Base-by-base conservation (phyloP, 345 rosid genomes). In the Camelina neglecta region DNA sequence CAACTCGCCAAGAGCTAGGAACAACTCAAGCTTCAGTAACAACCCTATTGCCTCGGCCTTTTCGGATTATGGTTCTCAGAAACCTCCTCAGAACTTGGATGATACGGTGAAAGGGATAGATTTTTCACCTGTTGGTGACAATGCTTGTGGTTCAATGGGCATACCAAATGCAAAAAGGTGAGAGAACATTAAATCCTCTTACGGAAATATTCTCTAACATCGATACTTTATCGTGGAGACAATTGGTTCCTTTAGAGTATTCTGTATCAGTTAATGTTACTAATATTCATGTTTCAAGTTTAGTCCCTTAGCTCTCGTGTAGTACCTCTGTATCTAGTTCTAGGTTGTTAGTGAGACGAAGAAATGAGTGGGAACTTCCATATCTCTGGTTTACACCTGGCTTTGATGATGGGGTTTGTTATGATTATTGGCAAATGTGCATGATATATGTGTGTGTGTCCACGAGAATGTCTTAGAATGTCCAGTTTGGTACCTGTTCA, bases 1-100 rank as follows among this genome's bases (percentile, higher is more conserved):
- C 21, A 89, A 85, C 78, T 91, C 97, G 11, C 97, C 97, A 23
- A 81, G 97, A 72, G 81, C 73, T 58, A 91, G 57, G 74, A 80
- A 76, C 59, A 83, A 69, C 62, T 60, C 82, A 6, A 77, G 80
- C 71, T 75, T 86, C 73, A 79, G 91, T 8, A 85, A 77, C 58
- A 85, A 73, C 75, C 82, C 86, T 73, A 78, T 87, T 35, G 90
- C 74, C 65, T 89, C 91, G 3, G 97, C 92, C 44, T 73, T 91
- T 48, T 84, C 90, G 47, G 88, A 89, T 16, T 85, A 82, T 69
- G 80, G 67, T 50, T 66, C 83, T 69, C 80, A 83, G 75, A 83
- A 81, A 71, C 64, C 72, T 50, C 63, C 79, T 76, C 87, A 83
- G 74, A 58, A 74, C 77, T 74, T 76, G 1, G 86, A 83, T 64